Base-by-base conservation (phyloP, 2,329 filamentous ascomycete species). In the Tympanopsis confertula region DNA sequence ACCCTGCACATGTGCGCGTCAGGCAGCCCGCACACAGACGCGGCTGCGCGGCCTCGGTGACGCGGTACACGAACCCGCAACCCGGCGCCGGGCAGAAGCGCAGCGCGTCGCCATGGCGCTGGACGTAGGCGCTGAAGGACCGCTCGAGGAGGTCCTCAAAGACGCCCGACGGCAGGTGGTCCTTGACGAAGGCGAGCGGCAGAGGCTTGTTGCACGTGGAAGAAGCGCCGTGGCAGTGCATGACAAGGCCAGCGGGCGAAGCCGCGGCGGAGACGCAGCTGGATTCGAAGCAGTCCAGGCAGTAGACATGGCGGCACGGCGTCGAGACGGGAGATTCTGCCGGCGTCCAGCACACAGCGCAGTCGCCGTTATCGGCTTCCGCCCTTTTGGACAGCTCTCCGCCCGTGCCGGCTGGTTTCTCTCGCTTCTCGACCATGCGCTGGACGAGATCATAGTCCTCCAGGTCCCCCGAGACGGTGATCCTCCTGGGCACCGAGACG, bases 71-170 rank as follows among this genome's bases (percentile, higher is more conserved):
- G 14, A 56, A 53, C 4, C 44, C 49, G 39, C 65, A 70, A 43
- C 65, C 61, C 0, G 62, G 54, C 0, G 59, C 63, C 2, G 62
- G 59, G 38, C 66, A 69, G 42, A 57, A 57, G 3, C 49, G 54
- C 10, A 68, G 48, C 1, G 42, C 28, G 7, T 49, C 28, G 1
- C 57, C 55, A 20, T 54, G 49, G 4, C 42, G 50, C 4, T 49
- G 50, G 24, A 65, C 42, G 40, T 64, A 54, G 0, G 52, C 46
- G 3, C 44, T 39, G 38, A 65, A 61, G 0, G 61, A 60, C 1
- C 45, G 43, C n/a, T 56, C 41, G 4, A 65, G 50, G 2, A 65
- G n/a, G 13, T 48, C 45, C 29, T 66, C 61, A 13, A 65, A 56
- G 26, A 44, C 41, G 13, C 41, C 35, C 1, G 54, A 51, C 4